A percentile compares a stretch with the other conserved stretches of the same genome.
These are phyloP conservation scores for Coleophoma cylindrospora DNA, from an alignment of 2,329 filamentous ascomycete species.

Conservation along the genomic window DNA sequence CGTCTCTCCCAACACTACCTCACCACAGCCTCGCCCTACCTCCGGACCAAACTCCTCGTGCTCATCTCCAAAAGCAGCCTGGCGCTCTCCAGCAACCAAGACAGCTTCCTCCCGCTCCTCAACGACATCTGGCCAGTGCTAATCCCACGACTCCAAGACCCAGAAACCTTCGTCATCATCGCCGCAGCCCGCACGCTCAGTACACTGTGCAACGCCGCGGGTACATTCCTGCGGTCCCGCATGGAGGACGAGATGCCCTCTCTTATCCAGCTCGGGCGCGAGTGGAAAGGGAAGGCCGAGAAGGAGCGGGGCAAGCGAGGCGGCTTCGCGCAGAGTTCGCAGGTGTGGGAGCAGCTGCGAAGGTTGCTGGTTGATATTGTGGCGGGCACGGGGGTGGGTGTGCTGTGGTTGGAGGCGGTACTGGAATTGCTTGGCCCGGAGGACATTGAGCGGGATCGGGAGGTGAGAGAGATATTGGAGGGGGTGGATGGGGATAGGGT, in stretches of 20 bases:
- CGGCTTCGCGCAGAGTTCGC: constrained; percentile 54
- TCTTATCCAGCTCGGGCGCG: constrained; percentile 45
- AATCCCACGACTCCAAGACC: constrained; percentile 59
- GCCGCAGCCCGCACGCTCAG: constrained; percentile 66
- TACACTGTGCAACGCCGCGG: constrained; percentile 65
- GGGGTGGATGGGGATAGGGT: constrained; percentile 68
- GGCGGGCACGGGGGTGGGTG: constrained; percentile 57
- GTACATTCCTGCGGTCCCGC: constrained; percentile 74
- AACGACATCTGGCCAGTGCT: constrained; percentile 89
- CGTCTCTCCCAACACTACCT: constrained; percentile 86
- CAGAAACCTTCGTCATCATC: constrained; percentile 63
- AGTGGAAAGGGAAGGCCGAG: constrained; percentile 28
- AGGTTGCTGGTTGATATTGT: constrained; percentile 56
- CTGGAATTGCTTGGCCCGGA: constrained; percentile 52
- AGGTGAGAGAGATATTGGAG: constrained; percentile 55
- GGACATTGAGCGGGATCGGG: constrained; percentile 36
- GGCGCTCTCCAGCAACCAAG: constrained; percentile 69
- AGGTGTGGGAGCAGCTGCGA: constrained; percentile 60
- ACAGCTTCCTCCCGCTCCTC: constrained; percentile 81
- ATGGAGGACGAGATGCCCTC: constrained; percentile 69
- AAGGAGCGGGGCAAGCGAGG: constrained; percentile 36
- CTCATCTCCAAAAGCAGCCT: constrained; percentile 70
- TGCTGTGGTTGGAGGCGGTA: constrained; percentile 67
- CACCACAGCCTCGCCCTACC: constrained; percentile 72
- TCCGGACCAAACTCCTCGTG: constrained; percentile 73